phyloP scores from a whole-genome alignment of 306 rosid species.

The Arachis stenosperma region DNA sequence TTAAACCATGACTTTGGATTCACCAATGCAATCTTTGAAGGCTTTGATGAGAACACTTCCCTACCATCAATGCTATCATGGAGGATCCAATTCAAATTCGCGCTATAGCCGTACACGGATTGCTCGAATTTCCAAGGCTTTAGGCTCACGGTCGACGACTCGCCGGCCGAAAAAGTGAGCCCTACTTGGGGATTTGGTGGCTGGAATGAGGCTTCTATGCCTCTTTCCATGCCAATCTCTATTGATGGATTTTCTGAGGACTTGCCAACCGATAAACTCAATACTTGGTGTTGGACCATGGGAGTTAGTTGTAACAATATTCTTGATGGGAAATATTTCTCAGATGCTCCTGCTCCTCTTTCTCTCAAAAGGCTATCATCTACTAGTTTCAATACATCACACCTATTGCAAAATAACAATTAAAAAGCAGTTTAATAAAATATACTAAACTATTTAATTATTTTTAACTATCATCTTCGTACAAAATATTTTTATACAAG shows the following conservation, averaged over 20 bases:
- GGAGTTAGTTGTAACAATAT: slow-evolving; percentile 82
- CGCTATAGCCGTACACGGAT: slow-evolving; percentile 73
- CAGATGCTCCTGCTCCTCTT: slow-evolving; percentile 72
- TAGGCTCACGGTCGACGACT: slow-evolving; percentile 59
- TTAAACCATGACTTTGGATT: slow-evolving; percentile 86
- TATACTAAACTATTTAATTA: too few relatives aligned
- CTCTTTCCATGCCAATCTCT: slow-evolving; percentile 64
- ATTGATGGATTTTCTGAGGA: slow-evolving; percentile 79
- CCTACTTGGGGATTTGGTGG: slow-evolving; percentile 63
- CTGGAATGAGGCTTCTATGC: slow-evolving; percentile 77
- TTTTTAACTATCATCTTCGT: too few relatives aligned
- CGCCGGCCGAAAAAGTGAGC: slow-evolving; percentile 64
- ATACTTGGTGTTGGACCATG: slow-evolving; percentile 55
- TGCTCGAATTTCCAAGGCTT: slow-evolving; percentile 95
- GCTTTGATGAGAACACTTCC: slow-evolving; percentile 77
- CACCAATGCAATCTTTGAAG: slow-evolving; percentile 67
- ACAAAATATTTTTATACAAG: too few relatives aligned
- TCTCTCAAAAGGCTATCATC: slow-evolving; percentile 65
- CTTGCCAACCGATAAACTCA: slow-evolving; percentile 78
- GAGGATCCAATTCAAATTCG: slow-evolving; percentile 81
- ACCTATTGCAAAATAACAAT: slow-evolving; percentile 9
- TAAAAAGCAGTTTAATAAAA: too few relatives aligned
- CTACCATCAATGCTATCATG: slow-evolving; percentile 76
- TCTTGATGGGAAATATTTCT: slow-evolving; percentile 89
- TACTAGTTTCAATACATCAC: slow-evolving; percentile 69